Base-by-base conservation (phyloP, 2,329 filamentous ascomycete species). In the Paecilomyces formosus region DNA sequence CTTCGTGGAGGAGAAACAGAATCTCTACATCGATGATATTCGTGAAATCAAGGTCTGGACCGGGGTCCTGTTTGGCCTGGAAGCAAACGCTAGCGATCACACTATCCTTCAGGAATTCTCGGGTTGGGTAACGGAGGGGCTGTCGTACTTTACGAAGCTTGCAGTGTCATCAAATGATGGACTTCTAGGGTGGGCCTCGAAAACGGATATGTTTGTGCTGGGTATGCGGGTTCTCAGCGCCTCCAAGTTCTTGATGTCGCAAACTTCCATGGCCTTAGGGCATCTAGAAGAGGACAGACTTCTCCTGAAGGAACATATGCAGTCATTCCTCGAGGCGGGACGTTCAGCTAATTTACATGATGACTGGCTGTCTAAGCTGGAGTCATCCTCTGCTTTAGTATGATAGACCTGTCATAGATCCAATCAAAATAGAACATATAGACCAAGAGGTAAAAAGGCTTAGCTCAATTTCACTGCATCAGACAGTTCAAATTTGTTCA, bases 1-100 rank as follows among this genome's bases (percentile, higher is more conserved):
- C 0, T 99, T 99, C 70, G 87, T 84, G 0, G 82, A 91, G 58
- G 94, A 99, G 74, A 92, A 95, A 71, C 92, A 96, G 70, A 99
- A 99, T 70, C 81, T 97, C n/a, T 97, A 90, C 72, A 79, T 93
- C 55, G 93, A 97, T 70, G 87, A 92, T 64, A 84, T 90, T 5
- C 81, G 86, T 54, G 92, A 97, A 71, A 80, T 86, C 3, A 75
- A 80, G 18, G 71, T 85, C n/a, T 97, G 92, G 91, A 75, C 81
- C 0, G 72, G 71, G 15, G 76, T 84, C 2, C 74, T 89, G 30
- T 61, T 65, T 5, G 60, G 64, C 0, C 58, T 79, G 3, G 60
- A 64, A 3, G 51, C 60, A n/a, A 22, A 54, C 8, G 60, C 69
- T 3, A 66, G 72, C 2, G 58, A 68, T 4, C 59, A 67, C 4